Evolutionary conservation across 352 stramenopile species (phyloP), one percentile per base, ranked within the genome.

Genomic region (Pythium myriotylum): DNA sequence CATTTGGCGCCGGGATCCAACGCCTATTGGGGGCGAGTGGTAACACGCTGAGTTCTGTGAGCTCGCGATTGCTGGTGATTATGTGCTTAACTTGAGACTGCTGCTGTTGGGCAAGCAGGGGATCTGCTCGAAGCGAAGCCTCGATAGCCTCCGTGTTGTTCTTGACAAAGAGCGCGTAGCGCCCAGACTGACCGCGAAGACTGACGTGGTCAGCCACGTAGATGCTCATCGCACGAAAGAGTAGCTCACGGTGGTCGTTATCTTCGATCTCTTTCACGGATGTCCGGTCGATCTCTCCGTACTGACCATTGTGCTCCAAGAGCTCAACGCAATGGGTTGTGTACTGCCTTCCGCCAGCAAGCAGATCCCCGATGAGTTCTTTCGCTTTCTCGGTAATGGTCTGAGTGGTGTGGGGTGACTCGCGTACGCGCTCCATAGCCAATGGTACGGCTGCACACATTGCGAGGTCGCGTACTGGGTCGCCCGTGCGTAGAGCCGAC

Each of bases 101-200:
- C 17, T 65, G 23, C 13, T 40, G 56, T 16, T 49, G 16, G 6
- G 46, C 56, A 12, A 56, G 24, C 32, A 54, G 32, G 26, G 56
- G 35, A 9, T 64, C 56, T 14, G 24, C 35, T 7, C 46, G 55
- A 8, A 62, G 24, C 23, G 13, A 22, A 23, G 19, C 22, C 23
- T 54, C 55, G 19, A 62, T 32, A 3, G 17, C 10, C 10, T 48
- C 57, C 8, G 27, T 60, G n/a, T 48, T 39, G 22, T 22, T 61
- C 49, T 73, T 76, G 55, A 79, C 67, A 20, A 83, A 54, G 53
- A 88, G 65, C 19, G 81, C 72, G 67, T 88, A 88, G 33, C 73
- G 62, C 8, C 65, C 74, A 46, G 67, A 67, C 51, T 76, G 74
- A 29, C 61, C 73, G 37, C 67, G 66, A 13, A 88, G 63, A 23